Percentiles rank a stretch among this genome's conserved stretches.
phyloP scores from a whole-genome alignment of 1,284 basidiomycete genomes.

The Heterobasidion occidentale region DNA sequence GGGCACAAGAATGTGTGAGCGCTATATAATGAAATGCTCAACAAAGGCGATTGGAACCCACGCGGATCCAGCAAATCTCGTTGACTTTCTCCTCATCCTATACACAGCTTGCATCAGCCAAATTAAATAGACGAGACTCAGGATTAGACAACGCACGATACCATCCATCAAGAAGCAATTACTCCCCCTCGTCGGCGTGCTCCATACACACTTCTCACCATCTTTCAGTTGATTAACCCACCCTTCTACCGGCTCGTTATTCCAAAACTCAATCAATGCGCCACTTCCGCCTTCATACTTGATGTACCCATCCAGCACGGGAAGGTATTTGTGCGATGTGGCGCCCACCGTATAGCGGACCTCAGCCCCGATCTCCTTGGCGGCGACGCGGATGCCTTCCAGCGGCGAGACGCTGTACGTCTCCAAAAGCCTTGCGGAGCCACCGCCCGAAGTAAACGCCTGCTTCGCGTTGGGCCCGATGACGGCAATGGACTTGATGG shows the following conservation, averaged over 20 bases:
- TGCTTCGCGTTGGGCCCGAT: slow-evolving; percentile 53
- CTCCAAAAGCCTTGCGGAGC: slow-evolving; percentile 37
- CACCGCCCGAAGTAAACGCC: slow-evolving; percentile 39
- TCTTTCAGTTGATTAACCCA: slow-evolving; percentile 15
- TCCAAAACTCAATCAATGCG: slow-evolving; percentile 37
- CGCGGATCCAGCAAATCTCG: slow-evolving; percentile 28
- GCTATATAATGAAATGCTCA: slow-evolving; percentile 23
- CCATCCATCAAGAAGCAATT: slow-evolving; percentile 32
- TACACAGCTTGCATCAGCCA: background rate
- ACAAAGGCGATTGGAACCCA: slow-evolving; percentile 13
- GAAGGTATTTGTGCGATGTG: slow-evolving; percentile 27
- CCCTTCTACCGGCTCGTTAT: slow-evolving; percentile 26
- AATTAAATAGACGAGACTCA: background rate
- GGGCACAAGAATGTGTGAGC: slow-evolving; percentile 38
- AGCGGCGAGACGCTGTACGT: slow-evolving; percentile 45
- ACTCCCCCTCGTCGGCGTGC: slow-evolving; percentile 25
- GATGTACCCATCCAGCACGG: slow-evolving; percentile 38
- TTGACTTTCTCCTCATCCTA: slow-evolving; percentile 25
- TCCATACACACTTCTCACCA: slow-evolving; percentile 22
- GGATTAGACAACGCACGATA: slow-evolving; percentile 15
- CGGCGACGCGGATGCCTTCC: slow-evolving; percentile 44
- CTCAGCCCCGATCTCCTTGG: slow-evolving; percentile 34
- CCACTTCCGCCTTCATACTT: slow-evolving; percentile 14
- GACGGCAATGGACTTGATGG: slow-evolving; percentile 31
- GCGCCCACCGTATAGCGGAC: slow-evolving; percentile 45